A percentile compares a stretch with the other conserved stretches of the same genome.
Conservation (phyloP, 208 protist genomes). For the Leishmania tarentolae region DNA sequence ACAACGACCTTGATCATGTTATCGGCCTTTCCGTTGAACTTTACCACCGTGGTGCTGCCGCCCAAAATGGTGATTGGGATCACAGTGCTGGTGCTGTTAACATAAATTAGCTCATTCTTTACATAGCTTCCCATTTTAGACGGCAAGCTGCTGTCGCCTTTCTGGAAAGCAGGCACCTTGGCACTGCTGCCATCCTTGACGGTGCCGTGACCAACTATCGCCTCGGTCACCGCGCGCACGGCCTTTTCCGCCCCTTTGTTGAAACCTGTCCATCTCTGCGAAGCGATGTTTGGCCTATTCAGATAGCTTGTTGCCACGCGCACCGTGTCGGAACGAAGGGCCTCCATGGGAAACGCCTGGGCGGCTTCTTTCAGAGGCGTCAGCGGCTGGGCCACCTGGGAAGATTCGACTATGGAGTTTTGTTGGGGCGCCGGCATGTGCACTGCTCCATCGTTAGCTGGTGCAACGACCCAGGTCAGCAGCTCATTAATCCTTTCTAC, state of each 20-base stretch:
- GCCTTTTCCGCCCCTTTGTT: neutral
- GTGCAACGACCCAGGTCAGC: neutral
- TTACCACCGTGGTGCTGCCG: conserved; percentile 32
- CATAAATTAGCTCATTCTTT: conserved; percentile 6
- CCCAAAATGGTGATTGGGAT: conserved; percentile 31
- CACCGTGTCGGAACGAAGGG: neutral
- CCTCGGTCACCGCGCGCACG: neutral
- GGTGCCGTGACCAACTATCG: neutral
- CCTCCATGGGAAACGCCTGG: neutral
- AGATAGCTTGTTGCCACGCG: neutral
- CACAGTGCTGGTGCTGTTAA: conserved; percentile 1
- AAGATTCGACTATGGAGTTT: neutral
- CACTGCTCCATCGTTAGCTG: neutral
- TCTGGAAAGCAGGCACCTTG: too few relatives aligned
- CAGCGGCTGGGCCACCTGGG: neutral
- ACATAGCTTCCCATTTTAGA: neutral
- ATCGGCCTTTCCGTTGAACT: conserved; percentile 33
- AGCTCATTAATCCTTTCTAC: neutral
- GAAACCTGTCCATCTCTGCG: neutral
- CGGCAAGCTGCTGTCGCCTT: neutral
- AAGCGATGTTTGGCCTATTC: neutral
- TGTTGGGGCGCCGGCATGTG: neutral
- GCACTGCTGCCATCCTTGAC: neutral
- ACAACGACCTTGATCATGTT: conserved; percentile 48
- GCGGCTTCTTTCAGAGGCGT: neutral